Conservation (phyloP, 352 stramenopile species). For the Phytophthora constricta region DNA sequence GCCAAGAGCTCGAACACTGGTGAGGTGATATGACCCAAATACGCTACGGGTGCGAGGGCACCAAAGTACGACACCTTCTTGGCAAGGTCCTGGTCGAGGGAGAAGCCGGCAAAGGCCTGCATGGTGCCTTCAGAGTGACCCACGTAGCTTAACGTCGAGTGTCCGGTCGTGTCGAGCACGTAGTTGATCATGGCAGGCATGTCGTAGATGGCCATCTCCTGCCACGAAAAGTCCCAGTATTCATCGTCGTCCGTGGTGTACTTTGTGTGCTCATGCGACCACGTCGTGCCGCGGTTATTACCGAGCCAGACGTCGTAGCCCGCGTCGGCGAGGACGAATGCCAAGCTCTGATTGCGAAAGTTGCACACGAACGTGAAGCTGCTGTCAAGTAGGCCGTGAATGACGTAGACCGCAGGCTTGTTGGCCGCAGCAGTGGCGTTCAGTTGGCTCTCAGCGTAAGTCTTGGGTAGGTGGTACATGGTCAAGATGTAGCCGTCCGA, state of each 20-base stretch:
- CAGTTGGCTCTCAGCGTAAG: slow-evolving; percentile 52
- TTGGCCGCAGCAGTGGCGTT: slow-evolving; percentile 33
- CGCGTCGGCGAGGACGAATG: slow-evolving; percentile 61
- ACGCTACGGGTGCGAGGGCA: slow-evolving; percentile 58
- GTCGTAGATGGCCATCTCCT: slow-evolving; percentile 69
- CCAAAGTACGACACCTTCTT: slow-evolving; percentile 73
- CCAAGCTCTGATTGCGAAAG: slow-evolving; percentile 65
- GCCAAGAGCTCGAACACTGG: slow-evolving; percentile 53
- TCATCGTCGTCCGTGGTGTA: slow-evolving; percentile 49
- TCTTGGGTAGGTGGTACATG: slow-evolving; percentile 70
- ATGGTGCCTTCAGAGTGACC: slow-evolving; percentile 71
- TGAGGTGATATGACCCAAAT: slow-evolving; percentile 48
- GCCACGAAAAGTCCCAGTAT: slow-evolving; percentile 72
- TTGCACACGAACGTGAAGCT: slow-evolving; percentile 71
- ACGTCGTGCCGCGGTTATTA: slow-evolving; percentile 75
- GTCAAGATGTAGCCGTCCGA: slow-evolving; percentile 66
- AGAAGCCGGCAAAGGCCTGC: slow-evolving; percentile 71
- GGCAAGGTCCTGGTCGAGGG: slow-evolving; percentile 55
- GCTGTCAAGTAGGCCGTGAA: slow-evolving; percentile 68
- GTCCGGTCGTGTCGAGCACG: slow-evolving; percentile 42
- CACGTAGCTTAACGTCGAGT: slow-evolving; percentile 59
- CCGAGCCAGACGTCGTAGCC: slow-evolving; percentile 76
- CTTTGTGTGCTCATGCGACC: slow-evolving; percentile 61
- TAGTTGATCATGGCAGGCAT: slow-evolving; percentile 75
- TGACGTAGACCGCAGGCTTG: slow-evolving; percentile 67